Percentiles rank a stretch among this genome's conserved stretches.
Conservation (phyloP, 306 rosid genomes). For the Elaeagnus macrophylla region DNA sequence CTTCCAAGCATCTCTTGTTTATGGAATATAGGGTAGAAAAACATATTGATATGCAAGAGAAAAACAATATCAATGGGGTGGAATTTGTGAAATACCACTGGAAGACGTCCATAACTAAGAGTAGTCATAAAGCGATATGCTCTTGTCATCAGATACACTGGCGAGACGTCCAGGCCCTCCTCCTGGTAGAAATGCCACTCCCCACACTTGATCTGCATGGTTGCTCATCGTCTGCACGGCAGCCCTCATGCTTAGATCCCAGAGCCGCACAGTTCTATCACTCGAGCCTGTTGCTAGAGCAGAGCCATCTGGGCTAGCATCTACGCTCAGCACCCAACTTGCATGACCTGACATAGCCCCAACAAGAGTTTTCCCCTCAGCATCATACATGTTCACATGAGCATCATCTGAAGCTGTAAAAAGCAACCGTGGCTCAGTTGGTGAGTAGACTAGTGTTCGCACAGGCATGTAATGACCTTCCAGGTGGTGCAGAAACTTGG, state of each 20-base stretch:
- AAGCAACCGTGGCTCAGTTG: constrained; percentile 67
- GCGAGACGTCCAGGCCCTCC: constrained; percentile 81
- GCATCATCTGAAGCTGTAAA: constrained; percentile 85
- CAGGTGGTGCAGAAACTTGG: constrained; percentile 80
- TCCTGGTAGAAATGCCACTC: constrained; percentile 83
- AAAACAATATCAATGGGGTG: constrained; percentile 21
- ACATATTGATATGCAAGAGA: not conserved
- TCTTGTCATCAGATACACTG: constrained; percentile 95
- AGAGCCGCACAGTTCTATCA: constrained; percentile 83
- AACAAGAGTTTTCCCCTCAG: constrained; percentile 69
- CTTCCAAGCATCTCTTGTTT: too few species aligned
- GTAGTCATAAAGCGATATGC: constrained; percentile 77
- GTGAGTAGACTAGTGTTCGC: constrained; percentile 82
- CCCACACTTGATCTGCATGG: constrained; percentile 96
- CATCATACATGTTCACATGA: constrained; percentile 89
- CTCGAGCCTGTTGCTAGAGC: constrained; percentile 94
- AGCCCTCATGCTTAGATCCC: constrained; percentile 83
- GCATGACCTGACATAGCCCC: constrained; percentile 91
- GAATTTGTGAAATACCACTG: constrained; percentile 12
- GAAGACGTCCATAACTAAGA: constrained; percentile 36
- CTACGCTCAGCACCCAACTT: constrained; percentile 85
- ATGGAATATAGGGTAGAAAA: too few species aligned
- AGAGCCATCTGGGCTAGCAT: constrained; percentile 81
- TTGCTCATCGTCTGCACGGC: constrained; percentile 97
- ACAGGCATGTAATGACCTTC: constrained; percentile 97